Percentiles rank a stretch among this genome's conserved stretches.
Conservation (phyloP, 106 monocot species). For the Acanthochlamys bracteata region DNA sequence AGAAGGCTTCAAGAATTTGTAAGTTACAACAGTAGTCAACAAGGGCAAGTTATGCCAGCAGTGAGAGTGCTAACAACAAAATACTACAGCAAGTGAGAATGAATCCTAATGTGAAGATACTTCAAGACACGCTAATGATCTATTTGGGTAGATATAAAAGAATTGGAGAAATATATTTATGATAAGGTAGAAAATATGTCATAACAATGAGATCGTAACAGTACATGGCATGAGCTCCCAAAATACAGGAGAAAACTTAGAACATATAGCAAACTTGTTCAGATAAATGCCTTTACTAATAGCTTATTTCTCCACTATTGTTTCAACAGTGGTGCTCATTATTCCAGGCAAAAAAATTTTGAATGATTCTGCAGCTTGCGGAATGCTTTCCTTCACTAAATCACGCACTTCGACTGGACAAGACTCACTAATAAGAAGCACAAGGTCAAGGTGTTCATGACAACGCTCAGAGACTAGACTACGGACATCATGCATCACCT, state of each 20-base stretch:
- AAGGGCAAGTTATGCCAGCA: not conserved
- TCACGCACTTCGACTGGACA: constrained; percentile 57
- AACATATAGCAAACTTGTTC: not conserved
- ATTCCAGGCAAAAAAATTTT: constrained; percentile 41
- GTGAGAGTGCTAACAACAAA: too few species aligned
- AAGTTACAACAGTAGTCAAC: too few species aligned
- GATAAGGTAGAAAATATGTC: too few species aligned
- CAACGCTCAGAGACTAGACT: constrained; percentile 42
- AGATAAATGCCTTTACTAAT: not conserved
- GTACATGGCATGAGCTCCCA: too few species aligned
- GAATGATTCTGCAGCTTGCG: constrained; percentile 47
- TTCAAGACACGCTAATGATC: too few species aligned
- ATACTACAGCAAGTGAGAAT: too few species aligned
- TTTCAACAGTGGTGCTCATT: constrained; percentile 61
- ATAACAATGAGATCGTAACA: too few species aligned
- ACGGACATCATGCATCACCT: constrained; percentile 86
- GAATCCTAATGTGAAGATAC: too few species aligned
- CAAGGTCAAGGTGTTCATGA: constrained; percentile 41
- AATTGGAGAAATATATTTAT: too few species aligned
- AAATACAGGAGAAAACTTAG: not conserved
- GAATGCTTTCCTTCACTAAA: constrained; percentile 66
- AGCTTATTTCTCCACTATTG: constrained; percentile 58
- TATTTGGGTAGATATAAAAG: too few species aligned
- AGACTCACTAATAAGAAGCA: constrained; percentile 46
- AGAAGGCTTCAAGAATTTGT: too few species aligned